Percentiles rank a stretch among this genome's conserved stretches.
Evolutionary conservation across 2,329 filamentous ascomycete genomes (phyloP).

Genomic region (Lasiodiplodia citricola): DNA sequence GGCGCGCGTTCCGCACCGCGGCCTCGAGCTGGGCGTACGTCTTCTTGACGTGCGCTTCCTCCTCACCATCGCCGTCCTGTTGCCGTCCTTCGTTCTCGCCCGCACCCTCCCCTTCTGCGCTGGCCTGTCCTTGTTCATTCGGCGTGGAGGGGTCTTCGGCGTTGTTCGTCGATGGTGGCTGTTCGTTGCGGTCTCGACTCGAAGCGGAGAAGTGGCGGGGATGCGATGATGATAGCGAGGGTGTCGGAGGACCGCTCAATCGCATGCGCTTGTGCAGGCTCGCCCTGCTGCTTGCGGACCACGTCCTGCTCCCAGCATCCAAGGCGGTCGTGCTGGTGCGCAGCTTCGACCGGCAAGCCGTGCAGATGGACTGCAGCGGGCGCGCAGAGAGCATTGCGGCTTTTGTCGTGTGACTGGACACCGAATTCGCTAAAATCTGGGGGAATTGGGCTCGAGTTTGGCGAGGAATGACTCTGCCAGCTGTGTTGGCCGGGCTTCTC

Average conservation of each 20-base stretch:
- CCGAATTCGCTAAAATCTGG: background rate
- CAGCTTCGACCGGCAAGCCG: constrained; percentile 18
- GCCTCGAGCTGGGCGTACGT: constrained; percentile 58
- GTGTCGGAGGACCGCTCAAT: background rate
- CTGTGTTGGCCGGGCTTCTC: background rate
- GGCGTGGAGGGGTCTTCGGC: background rate
- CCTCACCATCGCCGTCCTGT: background rate
- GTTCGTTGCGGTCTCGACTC: background rate
- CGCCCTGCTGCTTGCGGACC: background rate
- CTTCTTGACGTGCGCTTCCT: background rate
- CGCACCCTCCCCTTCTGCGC: background rate
- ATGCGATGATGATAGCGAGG: background rate
- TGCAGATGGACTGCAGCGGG: constrained; percentile 23
- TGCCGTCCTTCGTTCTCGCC: background rate
- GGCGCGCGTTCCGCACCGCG: constrained; percentile 72
- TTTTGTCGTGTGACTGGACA: background rate
- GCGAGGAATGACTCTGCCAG: background rate
- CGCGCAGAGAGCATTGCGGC: constrained; percentile 22
- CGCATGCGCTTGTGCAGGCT: constrained; percentile 12
- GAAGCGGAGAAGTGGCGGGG: constrained; percentile 2
- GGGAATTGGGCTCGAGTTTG: background rate
- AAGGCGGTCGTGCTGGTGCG: constrained; percentile 1
- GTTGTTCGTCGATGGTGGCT: background rate
- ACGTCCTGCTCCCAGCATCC: constrained; percentile 8
- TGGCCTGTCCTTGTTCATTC: background rate